Percentiles rank a stretch among this genome's conserved stretches.
Conservation (phyloP, 2,329 filamentous ascomycete species). For the Diplocarpon mali region DNA sequence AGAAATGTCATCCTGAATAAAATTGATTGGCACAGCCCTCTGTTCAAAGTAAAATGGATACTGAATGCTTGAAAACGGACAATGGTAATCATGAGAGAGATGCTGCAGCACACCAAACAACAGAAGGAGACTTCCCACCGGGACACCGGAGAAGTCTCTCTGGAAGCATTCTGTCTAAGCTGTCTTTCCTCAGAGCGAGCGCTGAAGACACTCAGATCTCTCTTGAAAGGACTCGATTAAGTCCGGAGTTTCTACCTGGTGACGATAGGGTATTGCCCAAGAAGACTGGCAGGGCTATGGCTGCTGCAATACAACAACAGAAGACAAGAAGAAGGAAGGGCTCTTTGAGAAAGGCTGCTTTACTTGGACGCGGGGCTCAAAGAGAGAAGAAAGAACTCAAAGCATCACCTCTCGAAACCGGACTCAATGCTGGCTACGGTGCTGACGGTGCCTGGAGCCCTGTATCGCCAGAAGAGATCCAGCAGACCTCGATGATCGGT, state of each 20-base stretch:
- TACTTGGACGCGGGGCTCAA: constrained; percentile 63
- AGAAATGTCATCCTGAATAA: too few relatives aligned
- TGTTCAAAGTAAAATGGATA: not conserved
- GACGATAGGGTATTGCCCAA: constrained; percentile 23
- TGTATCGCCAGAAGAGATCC: constrained; percentile 20
- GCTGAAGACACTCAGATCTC: constrained; percentile 28
- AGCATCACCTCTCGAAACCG: constrained; percentile 24
- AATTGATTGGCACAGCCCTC: too few relatives aligned
- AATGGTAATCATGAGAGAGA: not conserved
- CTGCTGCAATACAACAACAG: constrained; percentile 32
- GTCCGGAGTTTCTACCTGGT: constrained; percentile 25
- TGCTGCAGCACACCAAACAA: not conserved
- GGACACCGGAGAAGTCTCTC: constrained; percentile 26
- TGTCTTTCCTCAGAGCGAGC: constrained; percentile 54
- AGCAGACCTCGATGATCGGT: constrained; percentile 28
- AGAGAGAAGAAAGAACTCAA: constrained; percentile 45
- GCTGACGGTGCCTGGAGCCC: constrained; percentile 14
- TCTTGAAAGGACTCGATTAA: constrained; percentile 17
- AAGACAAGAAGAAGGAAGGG: constrained; percentile 63
- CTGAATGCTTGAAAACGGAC: not conserved
- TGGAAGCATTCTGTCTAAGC: constrained; percentile 54
- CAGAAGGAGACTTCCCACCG: constrained; percentile 31
- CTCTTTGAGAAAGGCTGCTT: constrained; percentile 76
- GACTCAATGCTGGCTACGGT: constrained; percentile 16
- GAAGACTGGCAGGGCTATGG: constrained; percentile 25